These are phyloP conservation scores for Xylaria venustula DNA, from an alignment of 495 filamentous ascomycete species.

Conservation along the genomic window DNA sequence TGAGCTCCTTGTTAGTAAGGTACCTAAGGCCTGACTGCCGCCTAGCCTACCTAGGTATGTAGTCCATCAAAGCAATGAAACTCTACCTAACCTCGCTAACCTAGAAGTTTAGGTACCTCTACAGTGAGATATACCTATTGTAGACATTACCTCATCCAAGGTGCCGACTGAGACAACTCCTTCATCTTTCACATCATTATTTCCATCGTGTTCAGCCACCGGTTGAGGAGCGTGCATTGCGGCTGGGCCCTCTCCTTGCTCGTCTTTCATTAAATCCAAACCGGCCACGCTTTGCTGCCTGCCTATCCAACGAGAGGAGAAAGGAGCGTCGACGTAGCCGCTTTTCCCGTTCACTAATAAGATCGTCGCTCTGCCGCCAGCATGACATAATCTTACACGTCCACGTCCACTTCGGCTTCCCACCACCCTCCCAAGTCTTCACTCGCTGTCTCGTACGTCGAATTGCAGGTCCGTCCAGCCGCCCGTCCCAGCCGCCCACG, in stretches of 20 bases:
- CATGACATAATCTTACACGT: constrained; percentile 10
- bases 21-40: too few relatives aligned
- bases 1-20: too few relatives aligned
- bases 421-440: neutral
- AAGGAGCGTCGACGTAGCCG: neutral
- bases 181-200: neutral
- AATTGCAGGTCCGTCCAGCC: neutral
- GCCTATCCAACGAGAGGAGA: neutral
- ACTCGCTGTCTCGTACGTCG: neutral
- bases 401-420: neutral
- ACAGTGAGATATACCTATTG: too few relatives aligned
- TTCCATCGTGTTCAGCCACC: neutral
- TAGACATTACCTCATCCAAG: neutral
- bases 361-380: neutral
- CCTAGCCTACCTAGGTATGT: neutral
- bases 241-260: neutral
- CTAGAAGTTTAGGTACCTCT: too few relatives aligned
- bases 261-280: neutral
- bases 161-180: neutral
- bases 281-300: neutral
- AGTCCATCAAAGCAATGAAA: too few relatives aligned
- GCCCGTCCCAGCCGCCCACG: too few relatives aligned
- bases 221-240: neutral
- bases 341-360: neutral
- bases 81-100: too few relatives aligned